A percentile compares a stretch with the other conserved stretches of the same genome.
Conservation (phyloP, 306 rosid genomes). For the Inga leiocalycina region DNA sequence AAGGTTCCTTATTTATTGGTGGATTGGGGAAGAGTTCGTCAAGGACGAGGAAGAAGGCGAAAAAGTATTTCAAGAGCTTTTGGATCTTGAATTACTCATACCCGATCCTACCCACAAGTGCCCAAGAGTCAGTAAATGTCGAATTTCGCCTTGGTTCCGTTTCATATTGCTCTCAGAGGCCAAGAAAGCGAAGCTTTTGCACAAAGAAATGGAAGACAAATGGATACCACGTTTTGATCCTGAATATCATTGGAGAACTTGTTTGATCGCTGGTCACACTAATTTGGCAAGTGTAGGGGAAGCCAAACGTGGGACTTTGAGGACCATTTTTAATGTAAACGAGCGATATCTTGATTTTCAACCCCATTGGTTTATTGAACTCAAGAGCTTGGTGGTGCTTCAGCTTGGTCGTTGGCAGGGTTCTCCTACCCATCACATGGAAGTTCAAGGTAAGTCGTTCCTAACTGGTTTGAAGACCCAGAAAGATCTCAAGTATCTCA, state of each 20-base stretch:
- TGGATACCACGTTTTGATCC: neutral
- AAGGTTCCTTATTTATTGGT: too few species aligned
- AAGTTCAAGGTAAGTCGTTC: neutral
- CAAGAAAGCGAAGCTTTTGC: neutral
- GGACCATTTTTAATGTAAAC: conserved; percentile 40
- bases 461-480: neutral
- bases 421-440: conserved; percentile 8
- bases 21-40: conserved; percentile 18
- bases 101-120: neutral
- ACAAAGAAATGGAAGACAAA: neutral
- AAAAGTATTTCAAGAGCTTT: conserved; percentile 6
- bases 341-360: conserved; percentile 1
- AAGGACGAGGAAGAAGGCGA: conserved; percentile 21
- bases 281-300: too few species aligned
- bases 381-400: conserved; percentile 23
- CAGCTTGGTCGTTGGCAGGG: conserved; percentile 42
- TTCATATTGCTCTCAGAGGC: neutral
- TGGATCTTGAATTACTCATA: conserved; percentile 10
- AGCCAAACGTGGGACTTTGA: neutral
- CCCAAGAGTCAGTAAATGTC: neutral
- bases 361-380: neutral
- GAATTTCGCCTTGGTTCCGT: conserved; percentile 40
- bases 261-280: neutral
- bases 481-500: conserved; percentile 24
- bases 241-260: neutral